Evolutionary conservation across 768 basidiomycete genomes (phyloP), one percentile per base, ranked within the genome.

Genomic region (Hydnomerulius pinastri): DNA sequence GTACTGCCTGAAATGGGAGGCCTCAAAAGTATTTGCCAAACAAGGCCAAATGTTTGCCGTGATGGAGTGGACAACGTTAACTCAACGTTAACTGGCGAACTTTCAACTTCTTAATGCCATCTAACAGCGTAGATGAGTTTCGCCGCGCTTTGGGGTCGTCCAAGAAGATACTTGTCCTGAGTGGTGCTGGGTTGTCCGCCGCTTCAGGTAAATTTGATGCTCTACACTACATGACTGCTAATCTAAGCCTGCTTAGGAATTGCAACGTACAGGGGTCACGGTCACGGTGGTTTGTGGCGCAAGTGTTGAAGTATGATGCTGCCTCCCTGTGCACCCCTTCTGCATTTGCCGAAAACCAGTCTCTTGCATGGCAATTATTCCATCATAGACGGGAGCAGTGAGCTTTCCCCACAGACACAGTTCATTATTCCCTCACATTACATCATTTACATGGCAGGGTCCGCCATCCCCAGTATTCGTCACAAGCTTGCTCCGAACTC

Each of bases 291-390:
- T 7, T 35, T 24, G 11, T 58, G 58, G 58, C 38, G 56, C 15
- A 59, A 55, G 53, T n/a, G n/a, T n/a, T n/a, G n/a, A n/a, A n/a
- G n/a, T 51, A 57, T 46, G 53, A 58, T 36, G 38, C 51, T 9
- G 28, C 32, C 30, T 43, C 42, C 13, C 46, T 58, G 10, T 50
- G 50, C 9, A 56, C 55, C 23, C 51, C 38, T 18, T 21, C 44
- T 10, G 57, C 57, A 13, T 58, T 43, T 30, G 29, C 37, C 15
- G 57, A 56, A 25, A 56, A 56, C 46, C 57, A 52, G 33, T 48
- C 55, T 17, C 44, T 50, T 2, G 57, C 56, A 6, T 58, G 56
- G 56, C 55, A 58, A 38, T 58, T 58, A 41, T 58, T 43, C 37
- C 55, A 58, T 53, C 48, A 56, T 43, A 15, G 57, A 21, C 44